These are phyloP conservation scores for Lachnellula subtilissima DNA, from an alignment of 2,329 filamentous ascomycete species.

Conservation along the genomic window DNA sequence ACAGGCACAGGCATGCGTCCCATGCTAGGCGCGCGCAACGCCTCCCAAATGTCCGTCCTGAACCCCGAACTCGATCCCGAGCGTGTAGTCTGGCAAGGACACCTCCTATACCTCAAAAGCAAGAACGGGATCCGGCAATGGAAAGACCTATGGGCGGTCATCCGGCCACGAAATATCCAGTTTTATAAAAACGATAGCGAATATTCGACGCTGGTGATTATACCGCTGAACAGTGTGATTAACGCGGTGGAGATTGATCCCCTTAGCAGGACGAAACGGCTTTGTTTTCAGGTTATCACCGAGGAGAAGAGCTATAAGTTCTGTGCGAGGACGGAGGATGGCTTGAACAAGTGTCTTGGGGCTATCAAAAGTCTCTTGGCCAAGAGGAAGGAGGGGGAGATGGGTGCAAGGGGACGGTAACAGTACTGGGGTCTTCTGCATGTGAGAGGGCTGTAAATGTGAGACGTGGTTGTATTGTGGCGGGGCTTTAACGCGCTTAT, in stretches of 20 bases:
- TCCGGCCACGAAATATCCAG: conserved; percentile 77
- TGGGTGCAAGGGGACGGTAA: neutral
- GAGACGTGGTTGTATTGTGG: neutral
- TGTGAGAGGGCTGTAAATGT: neutral
- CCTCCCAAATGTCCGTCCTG: conserved; percentile 58
- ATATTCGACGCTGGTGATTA: conserved; percentile 78
- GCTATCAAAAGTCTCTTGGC: conserved; percentile 82
- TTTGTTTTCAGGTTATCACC: conserved; percentile 88
- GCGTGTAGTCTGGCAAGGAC: conserved; percentile 89
- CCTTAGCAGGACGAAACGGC: conserved; percentile 74
- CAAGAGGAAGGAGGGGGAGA: conserved; percentile 54
- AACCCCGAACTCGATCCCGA: conserved; percentile 63
- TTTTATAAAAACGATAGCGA: conserved; percentile 92
- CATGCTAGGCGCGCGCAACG: conserved; percentile 45
- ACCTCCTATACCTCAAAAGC: conserved; percentile 77
- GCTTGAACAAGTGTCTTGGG: conserved; percentile 77
- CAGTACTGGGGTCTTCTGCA: neutral
- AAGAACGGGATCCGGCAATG: conserved; percentile 83
- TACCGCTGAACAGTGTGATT: conserved; percentile 73
- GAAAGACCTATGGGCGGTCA: conserved; percentile 91
- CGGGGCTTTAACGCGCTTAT: conserved; percentile 2
- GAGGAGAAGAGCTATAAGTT: conserved; percentile 83
- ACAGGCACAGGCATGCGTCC: conserved; percentile 27
- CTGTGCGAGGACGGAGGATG: conserved; percentile 74
- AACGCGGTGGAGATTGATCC: conserved; percentile 92